Base-by-base conservation (phyloP, 306 rosid species). In the Casuarina glauca region DNA sequence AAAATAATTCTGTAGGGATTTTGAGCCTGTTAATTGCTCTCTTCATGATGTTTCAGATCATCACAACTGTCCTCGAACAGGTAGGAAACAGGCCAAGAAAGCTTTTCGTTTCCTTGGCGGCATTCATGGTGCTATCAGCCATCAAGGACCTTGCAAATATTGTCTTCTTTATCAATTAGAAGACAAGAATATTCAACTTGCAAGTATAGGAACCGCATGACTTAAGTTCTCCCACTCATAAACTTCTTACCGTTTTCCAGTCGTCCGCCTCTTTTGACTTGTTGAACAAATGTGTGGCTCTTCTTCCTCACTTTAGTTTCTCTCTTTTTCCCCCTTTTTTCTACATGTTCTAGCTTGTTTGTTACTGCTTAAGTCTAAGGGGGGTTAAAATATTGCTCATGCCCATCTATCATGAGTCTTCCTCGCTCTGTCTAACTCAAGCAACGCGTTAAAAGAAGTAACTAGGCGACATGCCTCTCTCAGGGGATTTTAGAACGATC, bases 41-140 rank as follows among this genome's bases (percentile, higher is more conserved):
- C 4, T 83, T 80, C 85, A 86, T 83, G 71, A 68, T 61, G 71
- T 19, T 68, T 13, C 88, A 81, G 72, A 76, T 76, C 87, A 83
- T 71, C 87, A 79, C 51, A 52, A 83, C 83, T 73, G 91, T 78
- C 74, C 81, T 79, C 35, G 70, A 74, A 64, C 83, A 85, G 15
- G 81, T 81, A 0, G 82, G 74, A 26, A 83, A 70, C 63, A 79
- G 15, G 15, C 86, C 88, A 41, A 82, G 61, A 55, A 85, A 82
- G 55, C 84, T 43, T 75, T 68, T 82, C 78, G 89, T 82, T 81
- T 87, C 91, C 74, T 76, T 75, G 17, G 69, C 46, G 20, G 41
- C 71, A 4, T 8, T 49, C 9, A 87, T 54, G 4, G 17, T 78
- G 54, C 16, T n/a, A 20, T 70, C 72, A 26, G 62, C 50, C 67